These are phyloP conservation scores for Sistotremastrum niveocremeum DNA, from an alignment of 768 basidiomycete genomes.

Conservation along the genomic window DNA sequence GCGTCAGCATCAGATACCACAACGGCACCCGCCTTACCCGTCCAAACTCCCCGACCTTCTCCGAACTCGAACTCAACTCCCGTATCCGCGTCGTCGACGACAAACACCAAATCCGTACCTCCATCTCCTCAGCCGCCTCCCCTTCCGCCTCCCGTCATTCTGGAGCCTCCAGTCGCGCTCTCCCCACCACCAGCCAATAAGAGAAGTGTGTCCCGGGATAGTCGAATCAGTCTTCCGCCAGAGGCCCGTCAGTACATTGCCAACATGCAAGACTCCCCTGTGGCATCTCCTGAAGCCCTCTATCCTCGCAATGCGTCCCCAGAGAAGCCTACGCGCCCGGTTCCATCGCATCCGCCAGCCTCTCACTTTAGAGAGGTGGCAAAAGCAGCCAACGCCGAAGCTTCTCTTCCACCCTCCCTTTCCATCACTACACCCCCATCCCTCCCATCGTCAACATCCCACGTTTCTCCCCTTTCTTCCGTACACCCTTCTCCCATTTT, in stretches of 20 bases:
- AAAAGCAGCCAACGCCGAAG: too few species aligned
- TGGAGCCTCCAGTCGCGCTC: constrained; percentile 2
- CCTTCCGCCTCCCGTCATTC: too few species aligned
- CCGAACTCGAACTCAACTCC: constrained; percentile 1
- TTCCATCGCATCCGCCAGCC: constrained; percentile 13
- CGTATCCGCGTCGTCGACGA: background rate
- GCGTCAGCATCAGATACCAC: too few species aligned
- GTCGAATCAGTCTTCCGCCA: constrained; percentile 58
- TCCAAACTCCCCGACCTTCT: background rate
- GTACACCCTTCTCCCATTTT: too few species aligned
- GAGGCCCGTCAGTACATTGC: constrained; percentile 64
- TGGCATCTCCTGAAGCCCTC: constrained; percentile 30
- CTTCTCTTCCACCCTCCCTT: too few species aligned
- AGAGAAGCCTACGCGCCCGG: background rate
- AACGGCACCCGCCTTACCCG: background rate
- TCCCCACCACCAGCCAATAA: constrained; percentile 14
- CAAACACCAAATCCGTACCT: constrained; percentile 12
- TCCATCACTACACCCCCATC: too few species aligned
- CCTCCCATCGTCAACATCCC: too few species aligned
- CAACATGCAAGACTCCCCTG: constrained; percentile 52
- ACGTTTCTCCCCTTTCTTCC: too few species aligned
- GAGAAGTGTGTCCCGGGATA: constrained; percentile 35
- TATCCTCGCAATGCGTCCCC: background rate
- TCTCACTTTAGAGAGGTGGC: constrained; percentile 15
- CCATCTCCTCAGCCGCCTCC: constrained; percentile 9